Percentiles rank a stretch among this genome's conserved stretches.
Conservation (phyloP, 2,329 filamentous ascomycete genomes). For the Scleromitrula shiraiana region DNA sequence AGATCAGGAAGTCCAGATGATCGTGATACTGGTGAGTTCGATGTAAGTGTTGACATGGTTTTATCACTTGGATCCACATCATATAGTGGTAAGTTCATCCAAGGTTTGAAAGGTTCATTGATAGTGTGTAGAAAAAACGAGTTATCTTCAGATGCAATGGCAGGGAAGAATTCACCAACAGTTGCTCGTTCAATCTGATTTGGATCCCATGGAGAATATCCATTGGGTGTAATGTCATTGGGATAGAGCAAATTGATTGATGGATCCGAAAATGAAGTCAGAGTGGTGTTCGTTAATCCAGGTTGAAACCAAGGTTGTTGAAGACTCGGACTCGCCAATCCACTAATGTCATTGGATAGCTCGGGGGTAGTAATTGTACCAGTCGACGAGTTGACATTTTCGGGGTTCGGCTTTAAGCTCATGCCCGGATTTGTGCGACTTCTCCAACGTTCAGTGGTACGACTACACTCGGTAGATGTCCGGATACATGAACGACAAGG, state of each 20-base stretch:
- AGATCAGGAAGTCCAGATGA: conserved; percentile 1
- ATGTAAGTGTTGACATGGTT: neutral
- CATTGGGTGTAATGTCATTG: neutral
- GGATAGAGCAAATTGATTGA: neutral
- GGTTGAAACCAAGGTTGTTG: neutral
- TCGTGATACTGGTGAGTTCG: neutral
- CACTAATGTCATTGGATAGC: neutral
- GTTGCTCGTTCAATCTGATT: neutral
- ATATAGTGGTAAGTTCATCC: neutral
- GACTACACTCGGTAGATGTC: conserved; percentile 32
- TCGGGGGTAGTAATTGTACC: neutral
- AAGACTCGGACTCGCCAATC: neutral
- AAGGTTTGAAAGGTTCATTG: neutral
- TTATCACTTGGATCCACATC: neutral
- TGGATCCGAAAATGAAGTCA: neutral
- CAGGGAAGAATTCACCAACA: neutral
- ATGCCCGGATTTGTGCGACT: neutral
- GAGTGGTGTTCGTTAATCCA: neutral
- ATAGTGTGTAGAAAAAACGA: neutral
- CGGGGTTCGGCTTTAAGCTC: neutral
- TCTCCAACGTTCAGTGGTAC: neutral
- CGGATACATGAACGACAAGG: conserved; percentile 35
- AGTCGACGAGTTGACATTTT: neutral
- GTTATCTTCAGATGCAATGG: neutral
- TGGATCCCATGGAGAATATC: neutral